Base-by-base conservation (phyloP, 495 filamentous ascomycete genomes). In the Podospora fimiseda region DNA sequence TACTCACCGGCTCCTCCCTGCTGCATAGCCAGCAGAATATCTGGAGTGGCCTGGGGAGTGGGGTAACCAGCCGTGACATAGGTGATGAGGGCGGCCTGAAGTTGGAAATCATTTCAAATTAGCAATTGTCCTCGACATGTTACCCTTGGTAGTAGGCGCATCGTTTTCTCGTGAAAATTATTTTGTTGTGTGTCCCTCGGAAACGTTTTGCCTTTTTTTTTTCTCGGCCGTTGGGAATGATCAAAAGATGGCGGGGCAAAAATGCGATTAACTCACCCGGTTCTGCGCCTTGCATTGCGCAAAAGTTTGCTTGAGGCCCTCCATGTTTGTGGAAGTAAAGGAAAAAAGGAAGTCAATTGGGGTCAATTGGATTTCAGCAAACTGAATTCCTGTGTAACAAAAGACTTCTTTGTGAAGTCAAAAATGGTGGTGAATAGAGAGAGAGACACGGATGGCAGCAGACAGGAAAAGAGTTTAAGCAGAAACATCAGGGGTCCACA, bases 61-160 rank as follows among this genome's bases (percentile, higher is more conserved):
- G 94, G 93, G 64, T 86, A 99, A 23, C 93, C 93, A 46, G 92
- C 93, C 14, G 93, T 97, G 60, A 96, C 87, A 77, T 99, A 99
- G 27, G 91, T 90, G 49, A 99, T 88, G 44, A 99, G 77, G 43
- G 93, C 92, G 27, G 84, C 65, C 85, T 72, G 51, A 50, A 22
- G 13, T 43, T 23, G 40, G 13, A 13, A 1, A 51, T 65, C 51
- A 66, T 62, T 23, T n/a, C n/a, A n/a, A 47, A 23, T 24, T 24
- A 20, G 58, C 52, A 33, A 16, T 9, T 50, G 19, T 27, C 9
- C 14, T 18, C 9, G 4, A 5, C 27, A 23, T 52, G 0, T 20
- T 2, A 18, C 19, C 27, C 33, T 15, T 24, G 23, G 1, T 27
- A 30, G 9, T 13, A 33, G n/a, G n/a, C 27, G 27, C 27, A 33